Conservation (phyloP, 2,329 filamentous ascomycete species). For the Apiospora kogelbergensis region DNA sequence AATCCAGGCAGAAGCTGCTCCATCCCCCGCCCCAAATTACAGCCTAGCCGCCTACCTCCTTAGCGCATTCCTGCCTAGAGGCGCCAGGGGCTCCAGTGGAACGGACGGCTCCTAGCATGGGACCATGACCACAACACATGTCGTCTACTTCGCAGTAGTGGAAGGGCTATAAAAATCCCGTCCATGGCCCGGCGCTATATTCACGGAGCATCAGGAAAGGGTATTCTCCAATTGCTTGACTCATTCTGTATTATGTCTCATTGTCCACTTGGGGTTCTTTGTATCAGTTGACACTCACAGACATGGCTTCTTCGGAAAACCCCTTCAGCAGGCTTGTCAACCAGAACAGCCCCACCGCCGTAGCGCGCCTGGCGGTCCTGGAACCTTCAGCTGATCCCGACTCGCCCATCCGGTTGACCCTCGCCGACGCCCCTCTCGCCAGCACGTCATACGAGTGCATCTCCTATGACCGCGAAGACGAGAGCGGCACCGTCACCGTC, state of each 20-base stretch:
- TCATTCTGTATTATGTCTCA: not conserved
- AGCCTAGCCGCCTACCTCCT: not conserved
- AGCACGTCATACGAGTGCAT: conserved; percentile 25
- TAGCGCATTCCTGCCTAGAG: not conserved
- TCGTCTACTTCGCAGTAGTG: not conserved
- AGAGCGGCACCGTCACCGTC: conserved; percentile 10
- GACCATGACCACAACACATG: not conserved
- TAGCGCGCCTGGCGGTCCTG: conserved; percentile 17
- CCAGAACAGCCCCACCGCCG: not conserved
- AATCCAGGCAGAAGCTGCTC: no score
- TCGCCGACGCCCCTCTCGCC: conserved; percentile 17
- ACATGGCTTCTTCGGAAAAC: not conserved
- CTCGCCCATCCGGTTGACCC: conserved; percentile 19
- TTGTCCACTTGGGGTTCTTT: not conserved
- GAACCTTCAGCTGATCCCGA: conserved; percentile 16
- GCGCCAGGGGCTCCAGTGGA: not conserved
- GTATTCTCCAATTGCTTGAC: not conserved
- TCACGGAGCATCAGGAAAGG: not conserved
- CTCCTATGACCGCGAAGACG: conserved; percentile 21
- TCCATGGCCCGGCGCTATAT: not conserved
- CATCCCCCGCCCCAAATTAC: no score
- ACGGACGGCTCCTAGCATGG: not conserved
- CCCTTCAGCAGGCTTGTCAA: not conserved
- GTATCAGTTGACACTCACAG: not conserved
- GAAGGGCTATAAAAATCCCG: not conserved